Percentiles rank a stretch among this genome's conserved stretches.
Conservation (phyloP, 2,329 filamentous ascomycete genomes). For the Alternaria angustiovoidea region DNA sequence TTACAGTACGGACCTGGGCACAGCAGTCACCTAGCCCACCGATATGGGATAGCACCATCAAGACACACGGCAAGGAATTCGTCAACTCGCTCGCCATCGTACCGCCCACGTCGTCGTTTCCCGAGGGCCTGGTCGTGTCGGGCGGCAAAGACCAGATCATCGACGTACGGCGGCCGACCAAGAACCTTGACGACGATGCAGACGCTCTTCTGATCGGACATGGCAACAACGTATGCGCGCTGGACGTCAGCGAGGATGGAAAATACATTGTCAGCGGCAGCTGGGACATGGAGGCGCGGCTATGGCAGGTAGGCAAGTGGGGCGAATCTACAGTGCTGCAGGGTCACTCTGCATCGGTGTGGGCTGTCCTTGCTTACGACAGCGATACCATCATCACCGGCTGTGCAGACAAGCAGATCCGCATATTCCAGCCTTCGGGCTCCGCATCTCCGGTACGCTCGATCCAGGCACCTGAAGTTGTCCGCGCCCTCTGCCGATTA, state of each 20-base stretch:
- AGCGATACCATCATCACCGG: conserved; percentile 77
- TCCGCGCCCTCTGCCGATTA: conserved; percentile 87
- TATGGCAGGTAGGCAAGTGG: conserved; percentile 90
- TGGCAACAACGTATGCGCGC: conserved; percentile 82
- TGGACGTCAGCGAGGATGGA: conserved; percentile 78
- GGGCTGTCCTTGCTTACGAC: conserved; percentile 88
- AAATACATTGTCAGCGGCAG: conserved; percentile 85
- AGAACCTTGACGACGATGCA: conserved; percentile 75
- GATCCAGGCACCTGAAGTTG: conserved; percentile 76
- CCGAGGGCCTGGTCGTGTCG: conserved; percentile 83
- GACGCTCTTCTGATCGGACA: conserved; percentile 89
- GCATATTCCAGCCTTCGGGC: conserved; percentile 75
- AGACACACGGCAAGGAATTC: conserved; percentile 82
- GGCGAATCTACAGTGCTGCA: conserved; percentile 74
- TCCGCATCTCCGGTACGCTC: conserved; percentile 69
- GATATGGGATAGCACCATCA: conserved; percentile 77
- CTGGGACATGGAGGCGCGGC: conserved; percentile 87
- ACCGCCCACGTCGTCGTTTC: conserved; percentile 71
- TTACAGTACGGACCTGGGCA: conserved; percentile 87
- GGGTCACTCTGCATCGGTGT: conserved; percentile 84
- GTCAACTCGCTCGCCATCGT: conserved; percentile 86
- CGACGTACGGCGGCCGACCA: conserved; percentile 79
- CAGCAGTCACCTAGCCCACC: conserved; percentile 71
- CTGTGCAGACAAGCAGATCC: conserved; percentile 88
- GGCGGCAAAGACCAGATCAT: conserved; percentile 93